These are phyloP conservation scores for Penicillium sumatraense DNA, from an alignment of 2,329 filamentous ascomycete genomes.

Conservation along the genomic window DNA sequence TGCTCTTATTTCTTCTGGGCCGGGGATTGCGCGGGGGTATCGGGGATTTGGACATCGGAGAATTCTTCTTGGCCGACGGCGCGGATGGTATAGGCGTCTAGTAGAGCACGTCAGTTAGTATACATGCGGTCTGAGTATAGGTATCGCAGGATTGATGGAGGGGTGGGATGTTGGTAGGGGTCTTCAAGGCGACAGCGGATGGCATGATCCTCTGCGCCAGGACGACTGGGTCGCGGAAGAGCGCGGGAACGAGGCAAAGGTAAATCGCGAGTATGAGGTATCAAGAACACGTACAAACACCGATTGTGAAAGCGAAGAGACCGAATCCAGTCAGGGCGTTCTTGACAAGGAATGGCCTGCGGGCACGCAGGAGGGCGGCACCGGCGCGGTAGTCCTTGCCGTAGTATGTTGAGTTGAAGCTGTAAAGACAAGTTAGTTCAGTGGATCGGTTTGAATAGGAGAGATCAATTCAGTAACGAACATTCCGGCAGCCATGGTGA, in stretches of 20 bases:
- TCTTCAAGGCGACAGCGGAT: no score
- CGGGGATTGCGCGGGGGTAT: constrained; percentile 62
- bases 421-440: constrained; percentile 30
- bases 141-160: background rate
- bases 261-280: background rate
- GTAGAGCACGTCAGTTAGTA: background rate
- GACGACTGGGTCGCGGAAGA: background rate
- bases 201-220: constrained; percentile 6
- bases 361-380: constrained; percentile 85
- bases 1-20: constrained; percentile 32
- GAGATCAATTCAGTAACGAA: constrained; percentile 9
- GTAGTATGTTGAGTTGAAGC: constrained; percentile 84
- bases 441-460: background rate
- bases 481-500: constrained; percentile 31
- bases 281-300: constrained; percentile 76
- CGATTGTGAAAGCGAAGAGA: constrained; percentile 74
- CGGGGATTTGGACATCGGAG: constrained; percentile 89
- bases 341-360: constrained; percentile 88
- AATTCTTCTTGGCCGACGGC: constrained; percentile 97
- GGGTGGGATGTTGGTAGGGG: background rate
- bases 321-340: constrained; percentile 82
- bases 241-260: background rate
- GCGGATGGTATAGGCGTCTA: constrained; percentile 74
- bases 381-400: constrained; percentile 84
- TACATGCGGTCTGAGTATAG: background rate